These are phyloP conservation scores for Arthrinium puccinioides DNA, from an alignment of 2,329 filamentous ascomycete species.

Conservation along the genomic window DNA sequence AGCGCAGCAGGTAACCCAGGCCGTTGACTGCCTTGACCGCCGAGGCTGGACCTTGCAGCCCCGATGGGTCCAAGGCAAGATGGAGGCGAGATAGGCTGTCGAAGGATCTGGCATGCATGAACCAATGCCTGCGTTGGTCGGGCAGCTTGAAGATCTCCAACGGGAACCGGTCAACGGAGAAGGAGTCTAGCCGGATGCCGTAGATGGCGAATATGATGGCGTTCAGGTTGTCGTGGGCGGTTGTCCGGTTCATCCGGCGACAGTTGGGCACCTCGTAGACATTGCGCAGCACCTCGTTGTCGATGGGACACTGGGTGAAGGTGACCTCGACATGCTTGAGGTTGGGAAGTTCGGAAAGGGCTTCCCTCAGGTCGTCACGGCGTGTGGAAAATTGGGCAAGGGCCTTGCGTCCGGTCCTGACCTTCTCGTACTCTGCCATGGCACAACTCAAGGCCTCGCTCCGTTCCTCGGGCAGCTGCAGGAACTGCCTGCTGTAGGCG, in stretches of 20 bases:
- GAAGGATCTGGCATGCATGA: conserved; percentile 32
- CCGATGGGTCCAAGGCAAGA: conserved; percentile 32
- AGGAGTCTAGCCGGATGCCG: conserved; percentile 26
- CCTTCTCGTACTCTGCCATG: conserved; percentile 28
- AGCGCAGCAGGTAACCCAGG: conserved; percentile 33
- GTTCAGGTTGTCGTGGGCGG: conserved; percentile 31
- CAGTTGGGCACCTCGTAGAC: conserved; percentile 30
- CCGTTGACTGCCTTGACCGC: conserved; percentile 33
- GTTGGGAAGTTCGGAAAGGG: conserved; percentile 31
- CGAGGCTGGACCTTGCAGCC: conserved; percentile 26
- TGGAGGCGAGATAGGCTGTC: conserved; percentile 29
- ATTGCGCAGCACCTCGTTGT: conserved; percentile 28
- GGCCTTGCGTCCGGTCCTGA: conserved; percentile 23
- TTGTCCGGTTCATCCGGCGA: conserved; percentile 29
- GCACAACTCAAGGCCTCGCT: conserved; percentile 25
- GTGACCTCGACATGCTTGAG: conserved; percentile 31
- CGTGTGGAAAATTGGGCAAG: conserved; percentile 28
- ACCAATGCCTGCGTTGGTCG: conserved; percentile 32
- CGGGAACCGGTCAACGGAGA: conserved; percentile 35
- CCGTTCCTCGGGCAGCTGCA: conserved; percentile 28
- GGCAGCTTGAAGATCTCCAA: conserved; percentile 32
- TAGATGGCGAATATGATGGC: conserved; percentile 30
- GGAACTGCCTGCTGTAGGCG: conserved; percentile 28
- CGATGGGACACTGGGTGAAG: conserved; percentile 31
- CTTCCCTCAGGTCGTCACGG: conserved; percentile 27